Evolutionary conservation across 1,139 yeast species (phyloP).

Genomic region (Geotrichum citri-aurantii): DNA sequence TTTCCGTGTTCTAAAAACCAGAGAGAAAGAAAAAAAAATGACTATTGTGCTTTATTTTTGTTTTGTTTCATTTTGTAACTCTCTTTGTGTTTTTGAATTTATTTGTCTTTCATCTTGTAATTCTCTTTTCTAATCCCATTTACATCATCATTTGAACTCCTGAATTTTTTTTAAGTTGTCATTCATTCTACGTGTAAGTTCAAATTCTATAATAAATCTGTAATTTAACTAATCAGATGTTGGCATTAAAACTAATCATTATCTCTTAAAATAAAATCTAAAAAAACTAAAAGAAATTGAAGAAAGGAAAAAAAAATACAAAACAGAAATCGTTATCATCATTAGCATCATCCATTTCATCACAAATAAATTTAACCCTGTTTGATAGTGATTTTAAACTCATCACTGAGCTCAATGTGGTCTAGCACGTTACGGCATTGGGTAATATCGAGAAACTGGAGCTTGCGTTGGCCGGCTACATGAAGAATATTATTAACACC

Average conservation of each 20-base stretch:
- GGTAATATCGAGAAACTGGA: conserved; percentile 53
- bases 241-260: not conserved
- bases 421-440: conserved; percentile 52
- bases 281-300: not conserved
- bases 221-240: not conserved
- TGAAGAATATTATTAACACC: conserved; percentile 63
- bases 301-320: not conserved
- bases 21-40: not conserved
- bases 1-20: conserved; percentile 34
- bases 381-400: not conserved
- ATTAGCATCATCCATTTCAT: not conserved
- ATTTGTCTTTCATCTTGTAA: not conserved
- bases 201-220: not conserved
- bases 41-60: not conserved
- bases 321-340: not conserved
- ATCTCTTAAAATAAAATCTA: not conserved
- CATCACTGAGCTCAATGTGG: not conserved
- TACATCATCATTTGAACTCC: not conserved
- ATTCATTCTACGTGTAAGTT: not conserved
- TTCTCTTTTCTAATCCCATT: not conserved
- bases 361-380: not conserved
- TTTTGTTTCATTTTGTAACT: not conserved
- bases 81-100: not conserved
- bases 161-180: not conserved
- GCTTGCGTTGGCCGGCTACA: conserved; percentile 43